These are phyloP conservation scores for Batrachochytrium dendrobatidis DNA, from an alignment of 371 early-diverging fungal genomes.

Conservation along the genomic window DNA sequence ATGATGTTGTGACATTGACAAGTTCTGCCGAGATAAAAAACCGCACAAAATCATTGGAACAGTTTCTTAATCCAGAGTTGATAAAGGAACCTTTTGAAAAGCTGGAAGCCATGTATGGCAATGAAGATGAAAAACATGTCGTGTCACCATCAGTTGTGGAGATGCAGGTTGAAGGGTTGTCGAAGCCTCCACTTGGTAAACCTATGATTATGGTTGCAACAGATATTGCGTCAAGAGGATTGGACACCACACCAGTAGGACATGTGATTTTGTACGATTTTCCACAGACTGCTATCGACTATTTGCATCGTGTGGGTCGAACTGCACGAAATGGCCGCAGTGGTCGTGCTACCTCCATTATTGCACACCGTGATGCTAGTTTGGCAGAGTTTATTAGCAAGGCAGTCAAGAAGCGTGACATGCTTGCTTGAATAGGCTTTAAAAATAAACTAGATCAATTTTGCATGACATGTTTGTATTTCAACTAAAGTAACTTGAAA, in stretches of 20 bases:
- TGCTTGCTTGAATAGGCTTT: conserved; percentile 12
- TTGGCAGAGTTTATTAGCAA: conserved; percentile 66
- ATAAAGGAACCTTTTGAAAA: neutral
- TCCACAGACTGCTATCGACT: conserved; percentile 86
- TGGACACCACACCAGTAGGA: conserved; percentile 84
- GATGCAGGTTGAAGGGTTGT: no score
- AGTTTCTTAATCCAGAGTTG: neutral
- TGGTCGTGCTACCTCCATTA: conserved; percentile 80
- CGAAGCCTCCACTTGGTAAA: conserved; percentile 1
- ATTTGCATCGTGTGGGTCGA: conserved; percentile 93
- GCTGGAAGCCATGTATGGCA: neutral
- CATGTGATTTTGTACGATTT: conserved; percentile 94
- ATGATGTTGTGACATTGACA: conserved; percentile 12
- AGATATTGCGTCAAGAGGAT: conserved; percentile 88
- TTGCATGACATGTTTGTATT: no score
- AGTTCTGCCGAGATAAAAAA: conserved; percentile 4
- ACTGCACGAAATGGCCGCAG: conserved; percentile 84
- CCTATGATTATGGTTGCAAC: conserved; percentile 67
- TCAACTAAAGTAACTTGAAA: no score
- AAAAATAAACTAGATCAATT: neutral
- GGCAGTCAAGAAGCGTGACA: conserved; percentile 8
- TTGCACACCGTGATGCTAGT: conserved; percentile 66
- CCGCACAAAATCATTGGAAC: conserved; percentile 1
- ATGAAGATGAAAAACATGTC: conserved; percentile 8
- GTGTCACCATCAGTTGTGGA: no score